Evolutionary conservation across 2,329 filamentous ascomycete genomes (phyloP), one percentile per base, ranked within the genome.

Genomic region (Lachnellula cervina): DNA sequence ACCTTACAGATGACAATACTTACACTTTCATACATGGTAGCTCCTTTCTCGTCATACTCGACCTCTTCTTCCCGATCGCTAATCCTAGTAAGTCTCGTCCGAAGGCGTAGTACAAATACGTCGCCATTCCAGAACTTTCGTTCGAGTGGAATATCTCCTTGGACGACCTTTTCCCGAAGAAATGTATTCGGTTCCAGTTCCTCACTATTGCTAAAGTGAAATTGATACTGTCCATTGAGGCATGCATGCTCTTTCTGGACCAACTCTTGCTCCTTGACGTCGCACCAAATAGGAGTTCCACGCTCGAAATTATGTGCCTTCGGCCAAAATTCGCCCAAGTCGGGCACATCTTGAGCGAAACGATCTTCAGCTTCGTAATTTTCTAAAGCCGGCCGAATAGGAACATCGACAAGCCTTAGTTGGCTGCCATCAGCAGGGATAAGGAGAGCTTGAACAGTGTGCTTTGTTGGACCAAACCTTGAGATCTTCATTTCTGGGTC

Each of bases 11-110:
- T 14, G 9, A 50, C n/a, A 38, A n/a, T 37, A 21, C 40, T 52
- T 46, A 52, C 50, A 35, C 46, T 46, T 35, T 28, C 42, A 52
- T 52, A 52, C 5, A 52, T 28, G n/a, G 40, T 46, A 45, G 50
- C 50, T 35, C 38, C 50, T 28, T 43, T 43, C 19, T 52, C 50
- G 14, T 52, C 50, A 46, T 52, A 23, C 17, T 52, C 50, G 14
- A 52, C 50, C 25, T 52, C 50, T 35, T 45, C 40, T 34, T 11
- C 5, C 13, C n/a, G 40, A 28, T 46, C 21, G 23, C 25, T 14
- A 6, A 40, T 17, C n/a, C 37, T 6, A 40, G 13, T 17, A 40
- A 13, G 37, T 48, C 45, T 48, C n/a, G 19, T 25, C 19, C 25
- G 19, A n/a, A 48, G 19, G 19, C 23, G 19, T 32, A 48, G 45